phyloP scores from a whole-genome alignment of 2,329 filamentous ascomycete species.

The Colletotrichum spinosum region DNA sequence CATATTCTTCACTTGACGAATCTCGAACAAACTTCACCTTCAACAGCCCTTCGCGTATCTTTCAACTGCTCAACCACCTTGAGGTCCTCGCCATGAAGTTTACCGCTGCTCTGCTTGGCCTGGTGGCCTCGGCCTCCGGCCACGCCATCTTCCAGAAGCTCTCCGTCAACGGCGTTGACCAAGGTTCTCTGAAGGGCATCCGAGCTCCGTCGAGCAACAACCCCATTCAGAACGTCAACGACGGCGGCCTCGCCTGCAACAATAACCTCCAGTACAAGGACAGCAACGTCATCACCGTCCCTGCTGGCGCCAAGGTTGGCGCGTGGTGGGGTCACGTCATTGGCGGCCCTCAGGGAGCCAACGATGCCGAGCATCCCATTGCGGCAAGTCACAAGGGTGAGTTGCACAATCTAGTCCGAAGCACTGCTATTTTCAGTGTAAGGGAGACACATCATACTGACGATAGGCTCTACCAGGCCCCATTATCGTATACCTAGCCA shows the following conservation, averaged over 20 bases:
- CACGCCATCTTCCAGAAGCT: constrained; percentile 58
- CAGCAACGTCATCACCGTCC: constrained; percentile 55
- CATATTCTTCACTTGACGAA: too few relatives aligned
- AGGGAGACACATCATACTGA: neutral
- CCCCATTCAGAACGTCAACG: constrained; percentile 61
- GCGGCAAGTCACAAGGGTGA: constrained; percentile 59
- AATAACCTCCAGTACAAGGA: constrained; percentile 50
- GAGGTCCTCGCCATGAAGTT: constrained; percentile 31
- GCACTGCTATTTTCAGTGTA: fast-evolving
- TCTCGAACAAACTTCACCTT: too few relatives aligned
- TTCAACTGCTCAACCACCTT: too few relatives aligned
- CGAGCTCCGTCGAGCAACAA: constrained; percentile 61
- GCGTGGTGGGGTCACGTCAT: constrained; percentile 64
- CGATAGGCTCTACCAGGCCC: constrained; percentile 49
- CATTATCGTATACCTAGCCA: constrained; percentile 60
- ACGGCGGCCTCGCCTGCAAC: constrained; percentile 60
- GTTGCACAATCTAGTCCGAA: neutral
- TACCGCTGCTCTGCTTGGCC: constrained; percentile 20
- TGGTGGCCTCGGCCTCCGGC: constrained; percentile 47
- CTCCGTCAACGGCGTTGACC: constrained; percentile 60
- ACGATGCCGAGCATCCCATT: constrained; percentile 61
- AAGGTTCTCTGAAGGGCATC: constrained; percentile 62
- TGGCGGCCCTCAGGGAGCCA: constrained; percentile 56
- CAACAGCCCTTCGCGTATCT: neutral
- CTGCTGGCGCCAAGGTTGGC: constrained; percentile 60